Percentiles rank a stretch among this genome's conserved stretches.
These are phyloP conservation scores for Colletotrichum coccodes DNA, from an alignment of 2,329 filamentous ascomycete genomes.

Conservation along the genomic window DNA sequence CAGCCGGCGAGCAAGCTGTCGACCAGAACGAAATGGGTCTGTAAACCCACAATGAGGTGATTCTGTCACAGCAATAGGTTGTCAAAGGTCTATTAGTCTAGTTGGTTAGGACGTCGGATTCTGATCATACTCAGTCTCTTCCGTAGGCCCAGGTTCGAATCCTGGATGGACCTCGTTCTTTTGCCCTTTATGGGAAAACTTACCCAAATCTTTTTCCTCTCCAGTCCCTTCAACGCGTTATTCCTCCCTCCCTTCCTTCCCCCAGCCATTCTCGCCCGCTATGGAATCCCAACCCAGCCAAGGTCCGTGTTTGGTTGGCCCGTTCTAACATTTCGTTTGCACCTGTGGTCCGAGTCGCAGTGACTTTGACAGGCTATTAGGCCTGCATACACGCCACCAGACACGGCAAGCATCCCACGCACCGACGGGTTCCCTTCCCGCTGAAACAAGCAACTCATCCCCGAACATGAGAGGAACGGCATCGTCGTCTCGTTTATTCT, in stretches of 20 bases:
- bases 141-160: slow-evolving; percentile 34
- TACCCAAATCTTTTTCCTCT: background rate
- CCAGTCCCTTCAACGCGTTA: background rate
- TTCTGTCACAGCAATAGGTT: background rate
- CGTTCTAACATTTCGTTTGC: background rate
- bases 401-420: background rate
- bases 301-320: background rate
- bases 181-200: background rate
- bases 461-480: slow-evolving; percentile 26
- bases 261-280: no score
- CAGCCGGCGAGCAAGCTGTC: background rate
- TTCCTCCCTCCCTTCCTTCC: no score
- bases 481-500: background rate
- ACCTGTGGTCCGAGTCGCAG: slow-evolving; percentile 1
- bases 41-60: accelerated
- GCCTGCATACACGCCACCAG: background rate
- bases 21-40: background rate
- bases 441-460: slow-evolving; percentile 25
- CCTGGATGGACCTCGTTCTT: slow-evolving; percentile 32
- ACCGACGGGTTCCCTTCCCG: slow-evolving; percentile 4
- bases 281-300: background rate
- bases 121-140: slow-evolving; percentile 17
- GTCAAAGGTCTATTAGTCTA: slow-evolving; percentile 30
- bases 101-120: slow-evolving; percentile 35
- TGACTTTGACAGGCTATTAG: background rate